Base-by-base conservation (phyloP, 2,329 filamentous ascomycete genomes). In the Colletotrichum musicola region DNA sequence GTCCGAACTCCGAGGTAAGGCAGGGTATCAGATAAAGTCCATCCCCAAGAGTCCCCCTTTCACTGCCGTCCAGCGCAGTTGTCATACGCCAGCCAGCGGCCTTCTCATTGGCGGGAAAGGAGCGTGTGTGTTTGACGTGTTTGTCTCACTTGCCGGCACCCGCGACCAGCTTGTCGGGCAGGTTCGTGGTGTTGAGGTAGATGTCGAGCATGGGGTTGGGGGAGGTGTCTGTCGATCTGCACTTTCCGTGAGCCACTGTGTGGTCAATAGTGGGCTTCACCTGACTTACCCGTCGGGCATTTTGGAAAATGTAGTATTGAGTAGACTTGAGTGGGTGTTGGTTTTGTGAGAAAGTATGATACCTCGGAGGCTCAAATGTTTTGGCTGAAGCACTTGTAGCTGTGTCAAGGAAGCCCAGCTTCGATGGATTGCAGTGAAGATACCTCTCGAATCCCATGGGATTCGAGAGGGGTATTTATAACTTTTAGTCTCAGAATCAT, bases 331-430 rank as follows among this genome's bases (percentile, higher is more conserved):
- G 20, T 13, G n/a, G 18, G 1, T 10, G 2, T 22, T 49, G 46
- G 20, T 49, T 7, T 7, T 20, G 9, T 22, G 12, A 25, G 20
- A 10, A 49, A 12, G 1, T 49, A 6, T 20, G n/a, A 18, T 12
- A 16, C 6, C 18, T 22, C 20, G 1, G 20, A 49, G 10, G 13
- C 22, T 25, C 22, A 25, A n/a, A 20, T 47, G 6, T 2, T 49
- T 14, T 20, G 27, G 6, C 18, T 38, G 4, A 4, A 13, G n/a
- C 4, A 16, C n/a, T 38, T 40, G 27, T 18, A 20, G 30, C 4
- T 12, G 30, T 42, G 9, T 60, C 18, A 13, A 6, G 16, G 57
- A 61, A 61, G 58, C 6, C 57, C 58, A n/a, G 58, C 58, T 61
- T 6, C 58, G 46, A 51, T 61, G 57, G 57, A 16, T 40, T 42